Percentiles rank a stretch among this genome's conserved stretches.
These are phyloP conservation scores for Ustilago shanxiensis DNA, from an alignment of 1,284 basidiomycete species.

Conservation along the genomic window DNA sequence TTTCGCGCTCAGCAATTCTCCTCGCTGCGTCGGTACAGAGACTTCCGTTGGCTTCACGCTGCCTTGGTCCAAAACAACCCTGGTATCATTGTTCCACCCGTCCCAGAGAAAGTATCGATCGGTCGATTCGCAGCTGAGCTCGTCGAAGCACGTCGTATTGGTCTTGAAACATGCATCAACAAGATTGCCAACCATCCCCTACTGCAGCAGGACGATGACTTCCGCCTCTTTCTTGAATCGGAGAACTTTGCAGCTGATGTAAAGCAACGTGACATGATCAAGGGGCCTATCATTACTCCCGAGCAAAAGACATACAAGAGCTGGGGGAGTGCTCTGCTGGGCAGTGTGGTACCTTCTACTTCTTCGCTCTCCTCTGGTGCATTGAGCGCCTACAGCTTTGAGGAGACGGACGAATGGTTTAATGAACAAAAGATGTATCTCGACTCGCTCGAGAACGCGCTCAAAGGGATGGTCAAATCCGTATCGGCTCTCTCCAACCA, in stretches of 20 bases:
- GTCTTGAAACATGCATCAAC: conserved; percentile 70
- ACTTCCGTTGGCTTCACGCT: conserved; percentile 97
- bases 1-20: conserved; percentile 70
- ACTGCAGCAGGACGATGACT: conserved; percentile 71
- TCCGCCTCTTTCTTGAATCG: conserved; percentile 71
- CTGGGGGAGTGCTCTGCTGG: conserved; percentile 43
- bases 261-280: conserved; percentile 77
- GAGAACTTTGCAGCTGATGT: conserved; percentile 71
- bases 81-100: conserved; percentile 94
- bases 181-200: conserved; percentile 71
- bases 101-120: conserved; percentile 93
- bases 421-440: conserved; percentile 87
- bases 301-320: conserved; percentile 67
- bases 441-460: conserved; percentile 88
- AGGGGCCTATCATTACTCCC: conserved; percentile 65
- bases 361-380: conserved; percentile 49
- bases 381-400: conserved; percentile 80
- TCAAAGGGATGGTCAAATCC: conserved; percentile 85
- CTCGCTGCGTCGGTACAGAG: conserved; percentile 92
- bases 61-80: conserved; percentile 91
- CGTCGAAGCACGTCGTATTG: conserved; percentile 71
- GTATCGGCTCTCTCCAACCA: conserved; percentile 86
- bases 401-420: conserved; percentile 98
- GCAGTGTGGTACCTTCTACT: conserved; percentile 49
- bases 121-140: conserved; percentile 71